Base-by-base conservation (phyloP, 2,329 filamentous ascomycete species). In the Colletotrichum tamarilloi region DNA sequence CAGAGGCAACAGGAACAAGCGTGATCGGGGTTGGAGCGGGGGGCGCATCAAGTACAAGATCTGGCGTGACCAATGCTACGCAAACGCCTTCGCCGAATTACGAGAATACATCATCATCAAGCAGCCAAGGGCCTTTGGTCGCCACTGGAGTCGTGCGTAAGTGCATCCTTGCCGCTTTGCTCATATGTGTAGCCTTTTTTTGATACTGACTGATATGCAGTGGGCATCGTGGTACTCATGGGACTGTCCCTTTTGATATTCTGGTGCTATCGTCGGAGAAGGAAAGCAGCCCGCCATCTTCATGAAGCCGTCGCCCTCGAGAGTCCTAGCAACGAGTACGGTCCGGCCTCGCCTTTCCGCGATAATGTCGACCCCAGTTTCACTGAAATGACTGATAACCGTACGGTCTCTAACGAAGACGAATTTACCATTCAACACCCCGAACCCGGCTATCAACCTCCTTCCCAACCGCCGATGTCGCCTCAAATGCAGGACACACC, bases 261-360 rank as follows among this genome's bases (percentile, higher is more conserved):
- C 11, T 73, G 70, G 70, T 73, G 60, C 46, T 57, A 57, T 7
- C 70, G 67, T 9, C 70, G 70, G n/a, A 73, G 35, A 12, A 73
- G 62, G 42, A 62, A 38, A 38, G 46, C 56, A 11, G 62, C 32
- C 12, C 19, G 9, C 3, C 67, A 57, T 1, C 26, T 35, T n/a
- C 70, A 73, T 22, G 46, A 63, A 16, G 24, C 60, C 22, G 28
- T 73, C 16, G 38, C 59, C 16, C 46, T 28, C n/a, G 42, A 52
- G 42, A 70, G 60, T 53, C 67, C 70, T 1, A 0, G 24, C 16
- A n/a, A 70, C 14, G 67, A 65, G 14, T 60, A 56, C 8, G 12
- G 24, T 1, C 24, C 46, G 9, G 67, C 19, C 12, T 7, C 35
- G 32, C 32, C 32, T 22, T 70, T 70, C 26, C 60, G 42, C n/a